Evolutionary conservation across 257 asterid genomes (phyloP), one percentile per base, ranked within the genome.

Genomic region (Echites panduratus): DNA sequence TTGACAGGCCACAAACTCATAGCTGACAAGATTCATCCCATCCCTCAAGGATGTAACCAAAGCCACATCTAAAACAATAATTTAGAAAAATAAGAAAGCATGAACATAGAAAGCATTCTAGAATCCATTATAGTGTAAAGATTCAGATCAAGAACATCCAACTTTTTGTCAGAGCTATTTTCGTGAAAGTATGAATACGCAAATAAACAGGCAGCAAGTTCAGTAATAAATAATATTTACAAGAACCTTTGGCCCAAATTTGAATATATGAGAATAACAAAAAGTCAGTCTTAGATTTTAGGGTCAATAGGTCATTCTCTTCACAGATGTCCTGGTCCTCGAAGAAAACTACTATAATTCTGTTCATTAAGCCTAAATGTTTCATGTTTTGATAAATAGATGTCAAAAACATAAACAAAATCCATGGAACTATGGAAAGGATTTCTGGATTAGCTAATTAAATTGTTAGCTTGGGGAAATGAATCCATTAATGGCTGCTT

Each of bases 11-110:
- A 90, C 98, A 76, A 87, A 92, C 81, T 92, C 98, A 66, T 92
- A 92, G 88, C 98, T 90, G 75, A 92, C 98, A 47, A 92, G 96
- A 86, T 92, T 92, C 98, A 92, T 92, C 77, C 98, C 98, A 77
- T 92, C 98, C 81, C 98, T 85, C 66, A 92, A 85, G 68, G 98
- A 92, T 76, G 98, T 92, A 69, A 92, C 96, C 76, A 92, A 84
- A 49, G 96, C 94, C 74, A 92, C 96, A 81, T 90, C 98, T 92
- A 72, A 62, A 76, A 75, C 13, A 53, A 35, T 44, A 64, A 72
- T 45, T 67, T 75, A 75, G 35, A 68, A 73, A 41, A 57, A 72
- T 47, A 70, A 20, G 41, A 45, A 32, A 64, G 16, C 56, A 35
- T 13, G 54, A 50, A 47, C 26, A 2, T 10, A 56, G 47, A 24